Evolutionary conservation across 202 grass and related monocot species (phyloP).

Genomic region (Miscanthus sacchariflorus): DNA sequence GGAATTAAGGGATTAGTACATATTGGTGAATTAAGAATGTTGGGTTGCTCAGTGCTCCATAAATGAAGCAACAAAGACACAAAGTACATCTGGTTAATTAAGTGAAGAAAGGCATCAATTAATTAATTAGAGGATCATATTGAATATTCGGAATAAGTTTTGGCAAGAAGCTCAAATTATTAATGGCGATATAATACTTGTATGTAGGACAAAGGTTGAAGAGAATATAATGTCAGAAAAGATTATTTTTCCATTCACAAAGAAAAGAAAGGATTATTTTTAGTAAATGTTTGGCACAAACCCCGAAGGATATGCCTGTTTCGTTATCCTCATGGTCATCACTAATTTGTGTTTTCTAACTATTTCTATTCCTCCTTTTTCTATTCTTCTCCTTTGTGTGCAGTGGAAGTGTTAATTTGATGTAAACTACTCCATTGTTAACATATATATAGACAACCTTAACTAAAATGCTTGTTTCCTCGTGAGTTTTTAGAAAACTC

Average conservation of each 20-base stretch:
- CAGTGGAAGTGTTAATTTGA: background rate
- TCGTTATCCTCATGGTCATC: background rate
- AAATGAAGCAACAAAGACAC: constrained; percentile 18
- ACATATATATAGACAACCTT: background rate
- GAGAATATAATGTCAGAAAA: constrained; percentile 23
- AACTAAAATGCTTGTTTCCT: no score
- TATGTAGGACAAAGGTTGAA: background rate
- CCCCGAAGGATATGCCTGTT: constrained; percentile 28
- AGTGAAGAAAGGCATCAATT: constrained; percentile 19
- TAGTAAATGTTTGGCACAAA: constrained; percentile 43
- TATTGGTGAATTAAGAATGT: background rate
- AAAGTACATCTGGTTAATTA: constrained; percentile 10
- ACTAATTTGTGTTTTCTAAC: background rate
- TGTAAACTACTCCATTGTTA: background rate
- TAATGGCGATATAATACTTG: background rate
- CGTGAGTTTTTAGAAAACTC: no score
- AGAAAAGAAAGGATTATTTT: background rate
- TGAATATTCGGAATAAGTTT: constrained; percentile 32
- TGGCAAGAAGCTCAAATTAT: constrained; percentile 36
- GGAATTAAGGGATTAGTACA: background rate
- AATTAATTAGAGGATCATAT: background rate
- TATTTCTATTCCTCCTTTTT: background rate
- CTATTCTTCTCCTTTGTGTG: background rate
- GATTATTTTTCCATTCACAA: constrained; percentile 8
- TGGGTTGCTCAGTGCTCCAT: constrained; percentile 29